phyloP scores from a whole-genome alignment of 768 basidiomycete species.

The Hygrophorus russula region DNA sequence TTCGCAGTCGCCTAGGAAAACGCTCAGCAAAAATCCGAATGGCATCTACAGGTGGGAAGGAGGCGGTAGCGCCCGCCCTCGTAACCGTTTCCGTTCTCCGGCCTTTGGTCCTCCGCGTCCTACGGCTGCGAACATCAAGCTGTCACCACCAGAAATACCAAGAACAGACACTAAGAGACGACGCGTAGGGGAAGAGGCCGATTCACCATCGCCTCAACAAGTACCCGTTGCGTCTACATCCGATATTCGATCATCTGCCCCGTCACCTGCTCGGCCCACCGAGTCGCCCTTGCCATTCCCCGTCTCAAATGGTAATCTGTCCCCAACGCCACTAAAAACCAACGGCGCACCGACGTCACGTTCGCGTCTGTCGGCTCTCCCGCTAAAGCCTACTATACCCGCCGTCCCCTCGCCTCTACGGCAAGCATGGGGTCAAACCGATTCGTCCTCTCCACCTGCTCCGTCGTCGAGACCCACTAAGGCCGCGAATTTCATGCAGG shows the following conservation, averaged over 20 bases:
- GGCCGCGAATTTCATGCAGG: conserved; percentile 58
- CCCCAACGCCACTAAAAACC: conserved; percentile 1
- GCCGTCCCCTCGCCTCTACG: conserved; percentile 65
- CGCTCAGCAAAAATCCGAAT: conserved; percentile 61
- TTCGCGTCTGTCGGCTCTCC: conserved; percentile 28
- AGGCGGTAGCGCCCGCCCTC: conserved; percentile 55
- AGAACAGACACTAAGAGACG: conserved; percentile 50
- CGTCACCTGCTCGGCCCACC: conserved; percentile 10
- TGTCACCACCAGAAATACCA: conserved; percentile 9
- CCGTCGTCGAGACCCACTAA: conserved; percentile 42
- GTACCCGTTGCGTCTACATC: conserved; percentile 12
- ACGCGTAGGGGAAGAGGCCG: conserved; percentile 38
- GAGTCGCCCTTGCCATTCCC: conserved; percentile 1
- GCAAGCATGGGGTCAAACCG: conserved; percentile 50
- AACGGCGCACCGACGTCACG: conserved; percentile 11
- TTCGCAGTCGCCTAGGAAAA: conserved; percentile 30
- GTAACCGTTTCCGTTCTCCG: conserved; percentile 65
- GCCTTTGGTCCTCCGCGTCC: conserved; percentile 51
- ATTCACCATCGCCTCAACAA: conserved; percentile 18
- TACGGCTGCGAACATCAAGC: conserved; percentile 27
- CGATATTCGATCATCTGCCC: conserved; percentile 21
- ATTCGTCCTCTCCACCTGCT: conserved; percentile 18
- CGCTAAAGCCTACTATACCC: conserved; percentile 44
- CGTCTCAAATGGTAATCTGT: background rate
- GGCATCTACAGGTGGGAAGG: conserved; percentile 66